These are phyloP conservation scores for Moesziomyces parantarcticus DNA, from an alignment of 1,284 basidiomycete genomes.

Conservation along the genomic window DNA sequence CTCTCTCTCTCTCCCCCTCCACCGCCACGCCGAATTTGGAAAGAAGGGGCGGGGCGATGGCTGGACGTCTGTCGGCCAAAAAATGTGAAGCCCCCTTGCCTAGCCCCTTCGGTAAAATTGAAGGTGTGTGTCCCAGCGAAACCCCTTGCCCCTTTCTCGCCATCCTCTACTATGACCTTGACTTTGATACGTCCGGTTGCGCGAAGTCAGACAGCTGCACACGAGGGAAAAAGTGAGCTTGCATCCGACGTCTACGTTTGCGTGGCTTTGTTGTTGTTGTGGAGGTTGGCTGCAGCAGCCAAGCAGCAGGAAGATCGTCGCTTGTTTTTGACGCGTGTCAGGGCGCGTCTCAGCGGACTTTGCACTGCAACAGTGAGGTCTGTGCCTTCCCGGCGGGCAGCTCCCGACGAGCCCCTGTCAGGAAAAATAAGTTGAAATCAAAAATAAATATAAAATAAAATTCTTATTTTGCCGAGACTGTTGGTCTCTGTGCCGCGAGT, in stretches of 20 bases:
- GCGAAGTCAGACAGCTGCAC: not conserved
- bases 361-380: no score
- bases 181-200: no score
- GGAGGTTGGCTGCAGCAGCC: not conserved
- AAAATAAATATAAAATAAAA: no score
- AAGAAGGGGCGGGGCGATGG: not conserved
- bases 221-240: not conserved
- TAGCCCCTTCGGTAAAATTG: no score
- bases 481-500: not conserved
- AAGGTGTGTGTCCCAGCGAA: no score
- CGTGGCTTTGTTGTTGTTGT: slow-evolving; percentile 4
- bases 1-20: no score
- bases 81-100: not conserved
- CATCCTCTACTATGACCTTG: no score
- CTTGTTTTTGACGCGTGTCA: no score
- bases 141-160: no score
- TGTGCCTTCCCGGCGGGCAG: not conserved
- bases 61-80: no score
- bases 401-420: not conserved
- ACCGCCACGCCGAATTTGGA: slow-evolving; percentile 24
- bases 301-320: not conserved
- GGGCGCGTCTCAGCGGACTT: no score
- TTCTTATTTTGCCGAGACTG: slow-evolving; percentile 3
- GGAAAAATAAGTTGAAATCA: not conserved
- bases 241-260: not conserved